Percentiles rank a stretch among this genome's conserved stretches.
phyloP scores from a whole-genome alignment of 495 filamentous ascomycete genomes.

The Pyrenula massariospora region DNA sequence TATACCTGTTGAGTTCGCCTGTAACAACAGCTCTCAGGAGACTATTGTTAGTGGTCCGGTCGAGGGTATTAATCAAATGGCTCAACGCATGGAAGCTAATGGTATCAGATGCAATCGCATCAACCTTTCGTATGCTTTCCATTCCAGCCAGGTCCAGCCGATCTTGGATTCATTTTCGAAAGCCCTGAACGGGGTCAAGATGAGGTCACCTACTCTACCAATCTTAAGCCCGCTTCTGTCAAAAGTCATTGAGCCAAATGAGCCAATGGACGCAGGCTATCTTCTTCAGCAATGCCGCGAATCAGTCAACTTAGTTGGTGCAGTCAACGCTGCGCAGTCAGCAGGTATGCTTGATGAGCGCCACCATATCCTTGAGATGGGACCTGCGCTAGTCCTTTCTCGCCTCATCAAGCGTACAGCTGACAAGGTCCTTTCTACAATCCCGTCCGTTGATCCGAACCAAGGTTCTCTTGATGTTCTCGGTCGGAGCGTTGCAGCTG shows the following conservation, averaged over 20 bases:
- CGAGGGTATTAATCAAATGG: constrained; percentile 54
- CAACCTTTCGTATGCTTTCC: constrained; percentile 57
- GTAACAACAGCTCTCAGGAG: constrained; percentile 51
- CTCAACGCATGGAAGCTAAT: constrained; percentile 46
- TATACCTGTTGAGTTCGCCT: constrained; percentile 10
- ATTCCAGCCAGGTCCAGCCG: constrained; percentile 54
- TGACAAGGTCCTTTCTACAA: constrained; percentile 31
- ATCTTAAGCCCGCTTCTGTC: constrained; percentile 47
- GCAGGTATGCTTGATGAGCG: constrained; percentile 32
- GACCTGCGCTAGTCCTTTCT: constrained; percentile 48
- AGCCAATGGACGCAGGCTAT: constrained; percentile 43
- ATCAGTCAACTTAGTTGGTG: constrained; percentile 62
- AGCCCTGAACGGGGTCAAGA: constrained; percentile 30
- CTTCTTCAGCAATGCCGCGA: constrained; percentile 56
- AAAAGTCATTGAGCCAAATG: constrained; percentile 33
- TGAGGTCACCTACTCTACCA: constrained; percentile 36
- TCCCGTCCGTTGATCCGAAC: constrained; percentile 40
- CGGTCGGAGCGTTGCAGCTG: constrained; percentile 20
- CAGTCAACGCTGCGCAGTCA: constrained; percentile 43
- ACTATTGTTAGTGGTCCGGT: constrained; percentile 57
- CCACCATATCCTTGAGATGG: constrained; percentile 37
- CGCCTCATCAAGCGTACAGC: constrained; percentile 47
- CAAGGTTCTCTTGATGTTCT: constrained; percentile 36
- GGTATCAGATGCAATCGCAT: constrained; percentile 45
- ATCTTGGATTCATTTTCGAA: constrained; percentile 49